A percentile compares a stretch with the other conserved stretches of the same genome.
Evolutionary conservation across 345 rosid species (phyloP).

Genomic region (Ceriops tagal): DNA sequence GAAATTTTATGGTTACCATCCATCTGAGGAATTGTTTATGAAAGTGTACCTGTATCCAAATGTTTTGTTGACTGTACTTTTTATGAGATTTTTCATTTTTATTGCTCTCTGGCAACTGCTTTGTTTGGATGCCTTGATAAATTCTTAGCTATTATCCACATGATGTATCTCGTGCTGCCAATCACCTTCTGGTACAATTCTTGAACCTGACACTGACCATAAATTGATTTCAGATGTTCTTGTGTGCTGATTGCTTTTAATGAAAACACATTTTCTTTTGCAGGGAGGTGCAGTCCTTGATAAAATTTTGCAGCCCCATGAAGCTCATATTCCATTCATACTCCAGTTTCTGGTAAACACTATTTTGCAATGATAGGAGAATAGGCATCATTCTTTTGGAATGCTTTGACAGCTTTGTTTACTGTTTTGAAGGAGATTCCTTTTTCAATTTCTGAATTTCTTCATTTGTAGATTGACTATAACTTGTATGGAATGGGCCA

Average conservation of each 20-base stretch:
- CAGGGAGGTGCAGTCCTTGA: slow-evolving; percentile 79
- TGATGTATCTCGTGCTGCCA: slow-evolving; percentile 71
- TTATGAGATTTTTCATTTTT: slow-evolving; percentile 8
- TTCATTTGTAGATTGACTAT: slow-evolving; percentile 62
- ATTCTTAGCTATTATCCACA: slow-evolving; percentile 63
- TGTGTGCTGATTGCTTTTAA: not conserved
- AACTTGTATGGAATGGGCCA: slow-evolving; percentile 96
- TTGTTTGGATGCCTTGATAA: slow-evolving; percentile 43
- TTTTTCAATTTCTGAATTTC: not conserved
- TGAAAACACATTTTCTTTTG: slow-evolving; percentile 1
- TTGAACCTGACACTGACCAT: slow-evolving; percentile 3
- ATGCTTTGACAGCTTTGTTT: not conserved
- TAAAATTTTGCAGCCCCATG: slow-evolving; percentile 81
- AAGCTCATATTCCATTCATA: slow-evolving; percentile 85
- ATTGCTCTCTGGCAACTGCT: slow-evolving; percentile 1
- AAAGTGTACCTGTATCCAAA: slow-evolving; percentile 89
- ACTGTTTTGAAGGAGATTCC: not conserved
- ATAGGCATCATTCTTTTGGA: not conserved
- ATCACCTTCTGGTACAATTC: slow-evolving; percentile 56
- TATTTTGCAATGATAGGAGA: not conserved
- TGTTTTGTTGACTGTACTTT: slow-evolving; percentile 11
- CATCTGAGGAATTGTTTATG: slow-evolving; percentile 80
- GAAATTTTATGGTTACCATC: slow-evolving; percentile 83
- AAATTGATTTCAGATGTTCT: not conserved
- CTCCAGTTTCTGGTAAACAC: slow-evolving; percentile 83